Conservation (phyloP, 345 rosid species). For the Eucalyptus pumila region DNA sequence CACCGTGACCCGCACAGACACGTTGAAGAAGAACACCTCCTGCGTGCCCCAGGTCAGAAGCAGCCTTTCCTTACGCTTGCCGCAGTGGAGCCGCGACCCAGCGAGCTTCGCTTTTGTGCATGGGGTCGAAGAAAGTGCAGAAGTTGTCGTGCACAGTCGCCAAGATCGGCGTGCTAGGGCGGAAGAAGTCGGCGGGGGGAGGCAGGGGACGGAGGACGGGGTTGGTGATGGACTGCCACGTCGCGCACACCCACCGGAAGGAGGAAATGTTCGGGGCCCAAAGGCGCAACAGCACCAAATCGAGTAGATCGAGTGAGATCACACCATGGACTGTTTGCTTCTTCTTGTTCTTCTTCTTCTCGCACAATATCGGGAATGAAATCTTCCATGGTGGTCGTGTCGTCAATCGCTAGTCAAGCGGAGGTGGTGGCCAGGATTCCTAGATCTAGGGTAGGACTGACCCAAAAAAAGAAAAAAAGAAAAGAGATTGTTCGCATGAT, state of each 20-base stretch:
- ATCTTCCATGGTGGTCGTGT: background rate
- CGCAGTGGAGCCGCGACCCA: background rate
- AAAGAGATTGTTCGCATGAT: background rate
- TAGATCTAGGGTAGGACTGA: too few species aligned
- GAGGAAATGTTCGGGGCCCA: background rate
- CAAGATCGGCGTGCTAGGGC: background rate
- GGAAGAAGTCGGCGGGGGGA: background rate
- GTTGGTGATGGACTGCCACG: background rate
- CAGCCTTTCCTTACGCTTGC: background rate
- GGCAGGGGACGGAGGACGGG: background rate
- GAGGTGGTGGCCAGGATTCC: too few species aligned
- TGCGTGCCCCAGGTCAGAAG: too few species aligned
- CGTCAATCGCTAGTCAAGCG: too few species aligned
- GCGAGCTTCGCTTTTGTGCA: background rate
- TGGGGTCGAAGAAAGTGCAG: background rate
- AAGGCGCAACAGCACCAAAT: background rate
- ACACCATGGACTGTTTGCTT: background rate
- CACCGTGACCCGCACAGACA: too few species aligned
- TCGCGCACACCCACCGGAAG: background rate
- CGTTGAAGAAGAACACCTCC: too few species aligned
- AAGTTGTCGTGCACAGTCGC: background rate
- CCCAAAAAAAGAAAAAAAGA: too few species aligned
- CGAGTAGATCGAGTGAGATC: background rate
- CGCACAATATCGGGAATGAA: background rate
- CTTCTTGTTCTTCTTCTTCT: background rate